These are phyloP conservation scores for Leccinum barrowsii DNA, from an alignment of 768 basidiomycete species.

Conservation along the genomic window DNA sequence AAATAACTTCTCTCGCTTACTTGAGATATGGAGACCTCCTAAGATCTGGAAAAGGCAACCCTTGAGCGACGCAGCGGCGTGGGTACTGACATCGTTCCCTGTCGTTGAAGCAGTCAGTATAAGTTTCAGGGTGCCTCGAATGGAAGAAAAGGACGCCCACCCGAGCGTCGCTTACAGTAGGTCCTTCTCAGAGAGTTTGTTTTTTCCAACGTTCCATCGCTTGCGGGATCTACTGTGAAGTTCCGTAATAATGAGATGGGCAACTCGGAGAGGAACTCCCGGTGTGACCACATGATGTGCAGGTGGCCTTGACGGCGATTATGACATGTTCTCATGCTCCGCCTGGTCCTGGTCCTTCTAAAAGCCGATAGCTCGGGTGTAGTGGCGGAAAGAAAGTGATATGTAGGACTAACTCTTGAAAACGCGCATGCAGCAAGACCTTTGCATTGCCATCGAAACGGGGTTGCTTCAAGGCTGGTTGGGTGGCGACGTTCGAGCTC, in stretches of 20 bases:
- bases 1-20: conserved; percentile 13
- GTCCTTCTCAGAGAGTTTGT: not conserved
- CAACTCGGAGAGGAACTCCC: not conserved
- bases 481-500: not conserved
- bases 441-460: not conserved
- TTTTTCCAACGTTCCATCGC: not conserved
- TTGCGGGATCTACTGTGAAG: not conserved
- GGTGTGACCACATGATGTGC: not conserved
- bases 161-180: not conserved
- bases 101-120: not conserved
- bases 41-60: not conserved
- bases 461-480: not conserved
- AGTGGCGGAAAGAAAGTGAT: not conserved
- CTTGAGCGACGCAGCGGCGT: not conserved
- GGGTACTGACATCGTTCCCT: not conserved
- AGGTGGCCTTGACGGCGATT: not conserved
- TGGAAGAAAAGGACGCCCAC: not conserved
- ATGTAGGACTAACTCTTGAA: not conserved
- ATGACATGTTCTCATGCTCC: conserved; percentile 3
- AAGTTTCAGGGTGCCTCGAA: not conserved
- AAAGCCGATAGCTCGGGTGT: not conserved
- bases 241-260: not conserved
- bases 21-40: not conserved
- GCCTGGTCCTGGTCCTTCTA: not conserved
- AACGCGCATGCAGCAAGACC: not conserved